Percentiles rank a stretch among this genome's conserved stretches.
These are phyloP conservation scores for Phytophthora cactorum DNA, from an alignment of 352 stramenopile genomes.

Conservation along the genomic window DNA sequence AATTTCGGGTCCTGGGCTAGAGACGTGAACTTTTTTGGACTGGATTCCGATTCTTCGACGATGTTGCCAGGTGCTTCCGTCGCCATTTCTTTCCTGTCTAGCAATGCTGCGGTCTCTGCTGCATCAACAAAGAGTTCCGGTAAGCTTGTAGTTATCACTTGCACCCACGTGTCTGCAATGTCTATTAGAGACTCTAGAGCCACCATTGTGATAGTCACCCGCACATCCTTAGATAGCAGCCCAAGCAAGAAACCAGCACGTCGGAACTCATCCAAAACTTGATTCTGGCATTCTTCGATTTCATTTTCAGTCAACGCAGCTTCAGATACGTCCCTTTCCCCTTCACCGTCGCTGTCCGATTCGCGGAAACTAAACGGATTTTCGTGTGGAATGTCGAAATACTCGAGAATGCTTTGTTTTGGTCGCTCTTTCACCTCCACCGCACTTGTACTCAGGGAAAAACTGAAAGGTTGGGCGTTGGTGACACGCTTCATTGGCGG, in stretches of 20 bases:
- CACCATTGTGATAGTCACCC: constrained; percentile 64
- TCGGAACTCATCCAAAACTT: constrained; percentile 58
- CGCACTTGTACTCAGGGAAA: constrained; percentile 10
- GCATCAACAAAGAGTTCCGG: constrained; percentile 45
- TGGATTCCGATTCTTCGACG: constrained; percentile 29
- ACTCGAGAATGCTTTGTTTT: constrained; percentile 77
- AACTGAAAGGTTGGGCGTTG: constrained; percentile 14
- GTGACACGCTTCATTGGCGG: constrained; percentile 23
- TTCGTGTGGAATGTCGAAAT: constrained; percentile 72
- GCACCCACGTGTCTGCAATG: constrained; percentile 68
- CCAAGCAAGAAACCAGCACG: constrained; percentile 64
- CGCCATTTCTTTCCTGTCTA: constrained; percentile 29
- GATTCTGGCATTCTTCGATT: constrained; percentile 14
- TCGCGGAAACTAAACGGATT: constrained; percentile 81
- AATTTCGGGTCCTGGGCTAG: constrained; percentile 79
- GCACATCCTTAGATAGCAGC: constrained; percentile 59
- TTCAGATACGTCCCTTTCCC: constrained; percentile 16
- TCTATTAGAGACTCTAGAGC: constrained; percentile 69
- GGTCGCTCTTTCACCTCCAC: constrained; percentile 20
- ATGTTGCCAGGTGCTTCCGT: background rate
- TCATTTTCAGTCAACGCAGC: constrained; percentile 3
- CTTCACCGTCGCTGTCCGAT: constrained; percentile 43
- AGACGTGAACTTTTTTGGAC: constrained; percentile 70
- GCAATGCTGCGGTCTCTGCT: constrained; percentile 14
- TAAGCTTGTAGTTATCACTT: constrained; percentile 50